Base-by-base conservation (phyloP, 1,139 yeast genomes). In the Taphrina pruni region DNA sequence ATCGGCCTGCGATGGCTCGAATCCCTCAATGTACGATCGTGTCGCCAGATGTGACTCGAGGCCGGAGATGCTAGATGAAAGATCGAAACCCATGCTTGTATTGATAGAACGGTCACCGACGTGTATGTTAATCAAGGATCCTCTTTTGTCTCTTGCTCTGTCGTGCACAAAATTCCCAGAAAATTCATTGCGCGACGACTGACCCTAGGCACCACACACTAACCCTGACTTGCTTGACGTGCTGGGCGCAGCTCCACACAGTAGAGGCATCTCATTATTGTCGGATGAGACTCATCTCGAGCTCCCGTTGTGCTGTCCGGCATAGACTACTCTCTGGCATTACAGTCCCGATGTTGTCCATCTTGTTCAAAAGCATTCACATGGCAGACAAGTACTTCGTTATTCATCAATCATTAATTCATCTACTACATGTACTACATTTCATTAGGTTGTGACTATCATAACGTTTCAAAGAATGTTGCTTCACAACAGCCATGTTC, bases 1-100 rank as follows among this genome's bases (percentile, higher is more conserved):
- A 80, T 94, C 98, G 80, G 97, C 97, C 85, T 91, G 97, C 77
- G 98, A 84, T 76, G 97, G 93, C 76, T 90, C 79, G 75, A 92
- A 81, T 81, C 96, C 71, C 81, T 90, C 94, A 78, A 92, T 80
- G 89, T 91, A 92, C 39, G 74, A 72, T 70, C 68, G 67, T 54
- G 72, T 72, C 38, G 70, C 60, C 56, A 72, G 70, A 45, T 51
- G 67, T n/a, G 60, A 64, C 58, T 70, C 69, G 56, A 70, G 71
- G 14, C 61, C 61, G 2, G 46, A 14, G 39, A 55, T 46, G 65
- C 65, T 66, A 32, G 67, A 68, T 26, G 64, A 46, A 21, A 64
- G 61, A 64, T 64, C 67, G 67, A 64, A 64, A 57, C 67, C 67
- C 67, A 64, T 64, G 46, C 3, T 46, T 48, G 57, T 54, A 50